Conservation (phyloP, 2,329 filamentous ascomycete genomes). For the Macrophomina pseudophaseolina region DNA sequence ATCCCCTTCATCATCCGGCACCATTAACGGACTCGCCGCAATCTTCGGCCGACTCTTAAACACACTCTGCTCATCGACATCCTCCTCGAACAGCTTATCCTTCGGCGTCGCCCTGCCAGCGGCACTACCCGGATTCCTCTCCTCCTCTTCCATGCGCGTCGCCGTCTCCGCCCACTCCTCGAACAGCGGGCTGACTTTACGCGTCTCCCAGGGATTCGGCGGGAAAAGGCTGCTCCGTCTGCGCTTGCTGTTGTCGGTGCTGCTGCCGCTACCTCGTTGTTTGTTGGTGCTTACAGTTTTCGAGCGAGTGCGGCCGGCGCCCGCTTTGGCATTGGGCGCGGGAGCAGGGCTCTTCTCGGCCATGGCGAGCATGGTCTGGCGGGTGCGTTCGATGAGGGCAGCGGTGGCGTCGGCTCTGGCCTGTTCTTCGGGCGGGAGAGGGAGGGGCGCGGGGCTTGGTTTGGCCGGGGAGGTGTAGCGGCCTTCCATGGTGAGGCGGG, state of each 20-base stretch:
- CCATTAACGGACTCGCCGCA: slow-evolving; percentile 70
- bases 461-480: slow-evolving; percentile 31
- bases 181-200: slow-evolving; percentile 39
- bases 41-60: slow-evolving; percentile 86
- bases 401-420: slow-evolving; percentile 38
- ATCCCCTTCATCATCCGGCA: slow-evolving; percentile 30
- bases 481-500: slow-evolving; percentile 52
- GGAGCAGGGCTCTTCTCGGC: slow-evolving; percentile 41
- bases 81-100: slow-evolving; percentile 29
- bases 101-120: slow-evolving; percentile 21
- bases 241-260: slow-evolving; percentile 26
- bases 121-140: neutral
- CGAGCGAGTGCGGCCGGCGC: neutral
- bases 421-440: slow-evolving; percentile 36
- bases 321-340: slow-evolving; percentile 20
- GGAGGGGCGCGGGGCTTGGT: slow-evolving; percentile 15
- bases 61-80: slow-evolving; percentile 64
- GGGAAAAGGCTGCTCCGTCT: slow-evolving; percentile 45
- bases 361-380: slow-evolving; percentile 75
- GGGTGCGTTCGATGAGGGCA: slow-evolving; percentile 74
- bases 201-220: slow-evolving; percentile 61
- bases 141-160: slow-evolving; percentile 1
- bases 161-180: slow-evolving; percentile 28
- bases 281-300: neutral
- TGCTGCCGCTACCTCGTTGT: slow-evolving; percentile 35